A percentile compares a stretch with the other conserved stretches of the same genome.
Evolutionary conservation across 441 rosid genomes (phyloP).

Genomic region (Brassica hybrid): DNA sequence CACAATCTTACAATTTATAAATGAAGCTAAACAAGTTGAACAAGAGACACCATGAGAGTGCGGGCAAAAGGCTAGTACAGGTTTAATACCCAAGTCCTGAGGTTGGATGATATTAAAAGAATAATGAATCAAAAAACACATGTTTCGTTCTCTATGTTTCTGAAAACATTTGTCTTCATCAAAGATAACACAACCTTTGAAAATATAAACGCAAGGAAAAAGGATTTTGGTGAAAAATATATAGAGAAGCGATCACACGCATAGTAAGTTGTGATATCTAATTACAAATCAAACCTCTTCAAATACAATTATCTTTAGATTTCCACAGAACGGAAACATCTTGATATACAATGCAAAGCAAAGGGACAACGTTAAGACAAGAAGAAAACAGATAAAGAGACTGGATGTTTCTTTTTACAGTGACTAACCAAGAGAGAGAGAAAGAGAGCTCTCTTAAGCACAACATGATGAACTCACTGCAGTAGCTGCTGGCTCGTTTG

Average conservation of each 20-base stretch:
- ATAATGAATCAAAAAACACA: not conserved
- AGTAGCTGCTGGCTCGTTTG: slow-evolving; percentile 38
- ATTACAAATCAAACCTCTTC: slow-evolving; percentile 33
- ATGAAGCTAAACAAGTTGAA: no score
- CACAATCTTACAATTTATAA: no score
- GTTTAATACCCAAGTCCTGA: not conserved
- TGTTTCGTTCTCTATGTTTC: not conserved
- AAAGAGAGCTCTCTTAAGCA: slow-evolving; percentile 28
- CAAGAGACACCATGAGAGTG: no score
- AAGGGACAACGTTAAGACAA: slow-evolving; percentile 27
- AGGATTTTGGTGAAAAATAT: not conserved
- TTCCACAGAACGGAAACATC: slow-evolving; percentile 27
- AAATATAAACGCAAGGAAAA: not conserved
- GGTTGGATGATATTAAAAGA: not conserved
- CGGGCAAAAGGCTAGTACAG: no score
- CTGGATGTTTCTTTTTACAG: slow-evolving; percentile 32
- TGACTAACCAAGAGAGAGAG: slow-evolving; percentile 12
- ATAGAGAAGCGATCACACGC: not conserved
- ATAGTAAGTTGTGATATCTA: slow-evolving; percentile 17
- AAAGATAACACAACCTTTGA: not conserved
- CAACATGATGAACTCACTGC: slow-evolving; percentile 49
- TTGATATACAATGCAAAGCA: slow-evolving; percentile 39
- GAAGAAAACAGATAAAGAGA: slow-evolving; percentile 11
- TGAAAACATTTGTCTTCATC: not conserved
- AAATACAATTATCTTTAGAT: slow-evolving; percentile 32